Evolutionary conservation across 1,284 basidiomycete species (phyloP).

Genomic region (Meira nashicola): DNA sequence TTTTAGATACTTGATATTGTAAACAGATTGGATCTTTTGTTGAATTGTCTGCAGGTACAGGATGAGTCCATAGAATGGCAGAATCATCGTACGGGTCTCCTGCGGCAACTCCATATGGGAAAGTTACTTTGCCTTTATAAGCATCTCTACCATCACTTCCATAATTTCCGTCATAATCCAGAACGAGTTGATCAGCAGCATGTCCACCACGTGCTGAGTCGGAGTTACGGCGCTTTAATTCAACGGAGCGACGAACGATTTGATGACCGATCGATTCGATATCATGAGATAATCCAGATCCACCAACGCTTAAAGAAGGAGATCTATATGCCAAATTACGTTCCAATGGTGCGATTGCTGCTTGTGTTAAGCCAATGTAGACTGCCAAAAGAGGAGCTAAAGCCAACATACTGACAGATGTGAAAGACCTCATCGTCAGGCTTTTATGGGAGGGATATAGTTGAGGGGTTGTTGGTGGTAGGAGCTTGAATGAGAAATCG

Average conservation of each 20-base stretch:
- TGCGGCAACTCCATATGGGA: constrained; percentile 55
- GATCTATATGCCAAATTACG: constrained; percentile 40
- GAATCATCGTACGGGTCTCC: constrained; percentile 64
- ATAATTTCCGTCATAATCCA: constrained; percentile 25
- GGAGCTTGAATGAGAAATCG: too few species aligned
- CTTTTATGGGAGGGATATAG: too few species aligned
- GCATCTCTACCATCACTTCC: constrained; percentile 25
- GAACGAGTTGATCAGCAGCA: constrained; percentile 30
- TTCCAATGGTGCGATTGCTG: constrained; percentile 28
- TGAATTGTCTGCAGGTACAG: constrained; percentile 22
- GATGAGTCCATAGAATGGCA: constrained; percentile 63
- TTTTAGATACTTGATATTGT: constrained; percentile 57
- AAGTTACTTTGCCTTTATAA: constrained; percentile 44
- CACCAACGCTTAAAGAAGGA: constrained; percentile 11
- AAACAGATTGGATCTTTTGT: constrained; percentile 62
- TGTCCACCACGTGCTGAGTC: constrained; percentile 23
- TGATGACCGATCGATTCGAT: constrained; percentile 8
- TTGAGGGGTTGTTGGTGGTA: too few species aligned
- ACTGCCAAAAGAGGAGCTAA: too few species aligned
- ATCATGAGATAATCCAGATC: constrained; percentile 27
- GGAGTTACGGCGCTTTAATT: constrained; percentile 22
- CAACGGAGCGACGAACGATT: background rate
- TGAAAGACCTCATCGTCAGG: too few species aligned
- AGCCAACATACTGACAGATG: too few species aligned
- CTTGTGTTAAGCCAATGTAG: background rate